These are phyloP conservation scores for Zygosaccharomyces siamensis DNA, from an alignment of 805 yeast species.

Conservation along the genomic window DNA sequence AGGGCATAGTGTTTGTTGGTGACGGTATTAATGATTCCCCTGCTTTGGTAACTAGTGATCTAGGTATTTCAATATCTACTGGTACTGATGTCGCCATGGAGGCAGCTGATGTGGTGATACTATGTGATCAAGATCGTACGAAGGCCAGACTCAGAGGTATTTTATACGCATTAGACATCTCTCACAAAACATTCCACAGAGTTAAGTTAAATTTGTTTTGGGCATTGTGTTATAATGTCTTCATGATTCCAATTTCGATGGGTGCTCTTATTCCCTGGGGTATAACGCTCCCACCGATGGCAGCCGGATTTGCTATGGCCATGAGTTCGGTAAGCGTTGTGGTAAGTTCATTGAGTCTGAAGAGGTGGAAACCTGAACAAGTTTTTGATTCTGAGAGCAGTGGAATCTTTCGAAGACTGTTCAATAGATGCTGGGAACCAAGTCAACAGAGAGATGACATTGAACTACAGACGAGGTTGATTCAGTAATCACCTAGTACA, in stretches of 20 bases:
- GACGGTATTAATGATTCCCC: slow-evolving; percentile 99
- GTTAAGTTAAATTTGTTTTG: slow-evolving; percentile 80
- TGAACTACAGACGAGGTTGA: slow-evolving; percentile 19
- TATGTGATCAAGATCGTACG: slow-evolving; percentile 38
- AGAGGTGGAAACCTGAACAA: slow-evolving; percentile 49
- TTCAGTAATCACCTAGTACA: not conserved
- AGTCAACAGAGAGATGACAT: slow-evolving; percentile 14
- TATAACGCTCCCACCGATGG: slow-evolving; percentile 73
- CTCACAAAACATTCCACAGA: slow-evolving; percentile 62
- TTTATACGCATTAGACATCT: slow-evolving; percentile 59
- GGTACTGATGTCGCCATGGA: slow-evolving; percentile 97
- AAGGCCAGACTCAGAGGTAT: slow-evolving; percentile 43
- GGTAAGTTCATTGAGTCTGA: slow-evolving; percentile 66
- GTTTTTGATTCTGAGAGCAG: not conserved
- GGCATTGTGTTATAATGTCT: slow-evolving; percentile 77
- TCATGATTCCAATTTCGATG: slow-evolving; percentile 92
- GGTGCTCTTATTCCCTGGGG: slow-evolving; percentile 81
- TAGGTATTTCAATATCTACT: slow-evolving; percentile 87
- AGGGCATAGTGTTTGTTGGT: slow-evolving; percentile 80
- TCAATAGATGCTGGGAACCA: not conserved
- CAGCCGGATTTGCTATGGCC: slow-evolving; percentile 93
- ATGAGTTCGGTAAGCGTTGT: slow-evolving; percentile 88
- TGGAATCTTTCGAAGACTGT: slow-evolving; percentile 1
- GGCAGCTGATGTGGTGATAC: slow-evolving; percentile 87
- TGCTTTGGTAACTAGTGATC: slow-evolving; percentile 79